A percentile compares a stretch with the other conserved stretches of the same genome.
These are phyloP conservation scores for Fraxinus platypoda DNA, from an alignment of 305 asterid genomes.

Conservation along the genomic window DNA sequence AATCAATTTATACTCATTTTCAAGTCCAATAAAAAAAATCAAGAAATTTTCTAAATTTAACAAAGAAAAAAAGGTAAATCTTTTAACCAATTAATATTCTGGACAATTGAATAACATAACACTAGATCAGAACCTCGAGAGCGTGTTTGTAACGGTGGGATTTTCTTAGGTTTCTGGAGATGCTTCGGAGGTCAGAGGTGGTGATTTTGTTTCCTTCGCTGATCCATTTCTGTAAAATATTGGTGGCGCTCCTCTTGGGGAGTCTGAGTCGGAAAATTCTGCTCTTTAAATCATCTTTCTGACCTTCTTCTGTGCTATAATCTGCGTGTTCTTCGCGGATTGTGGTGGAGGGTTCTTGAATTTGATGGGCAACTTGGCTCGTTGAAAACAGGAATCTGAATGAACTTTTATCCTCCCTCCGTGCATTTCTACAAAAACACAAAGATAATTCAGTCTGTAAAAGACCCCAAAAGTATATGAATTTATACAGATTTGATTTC, in stretches of 20 bases:
- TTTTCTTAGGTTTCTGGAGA: constrained; percentile 68
- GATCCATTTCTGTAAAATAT: constrained; percentile 72
- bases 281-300: constrained; percentile 68
- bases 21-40: not conserved
- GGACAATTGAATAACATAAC: not conserved
- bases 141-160: constrained; percentile 84
- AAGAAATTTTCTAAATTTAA: not conserved
- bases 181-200: constrained; percentile 64
- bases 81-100: not conserved
- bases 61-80: not conserved
- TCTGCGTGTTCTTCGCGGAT: constrained; percentile 22
- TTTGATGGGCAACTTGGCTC: constrained; percentile 33
- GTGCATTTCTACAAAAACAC: constrained; percentile 44
- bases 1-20: not conserved
- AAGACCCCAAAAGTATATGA: not conserved
- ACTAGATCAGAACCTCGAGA: constrained; percentile 59
- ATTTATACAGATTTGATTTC: not conserved
- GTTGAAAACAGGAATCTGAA: constrained; percentile 55
- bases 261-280: constrained; percentile 76
- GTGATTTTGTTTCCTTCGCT: constrained; percentile 56
- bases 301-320: constrained; percentile 31
- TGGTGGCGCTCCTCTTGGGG: constrained; percentile 81
- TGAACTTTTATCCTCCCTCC: constrained; percentile 30
- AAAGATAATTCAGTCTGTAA: not conserved
- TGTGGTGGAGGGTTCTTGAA: constrained; percentile 23